These are phyloP conservation scores for Elymus sibiricus DNA, from an alignment of 176 grass and related monocot genomes.

Conservation along the genomic window DNA sequence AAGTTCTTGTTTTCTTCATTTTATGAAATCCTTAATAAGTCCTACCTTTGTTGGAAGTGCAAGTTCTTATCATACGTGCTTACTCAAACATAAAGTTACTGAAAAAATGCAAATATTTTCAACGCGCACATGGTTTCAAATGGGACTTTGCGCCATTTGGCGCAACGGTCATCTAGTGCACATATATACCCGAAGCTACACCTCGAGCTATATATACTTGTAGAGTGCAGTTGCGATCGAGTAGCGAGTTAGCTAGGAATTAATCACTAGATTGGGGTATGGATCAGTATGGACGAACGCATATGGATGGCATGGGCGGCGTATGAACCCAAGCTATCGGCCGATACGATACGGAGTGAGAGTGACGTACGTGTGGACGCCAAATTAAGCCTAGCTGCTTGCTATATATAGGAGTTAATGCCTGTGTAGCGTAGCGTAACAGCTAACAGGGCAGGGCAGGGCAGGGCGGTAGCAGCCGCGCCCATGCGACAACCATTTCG, in stretches of 20 bases:
- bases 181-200: too few species aligned
- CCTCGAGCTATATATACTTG: too few species aligned
- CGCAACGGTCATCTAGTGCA: too few species aligned
- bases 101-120: too few species aligned
- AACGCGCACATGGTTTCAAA: too few species aligned
- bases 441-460: too few species aligned
- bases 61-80: too few species aligned
- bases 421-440: not conserved
- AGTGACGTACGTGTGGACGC: not conserved
- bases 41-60: too few species aligned
- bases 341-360: conserved; percentile 1
- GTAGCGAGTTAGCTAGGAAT: not conserved
- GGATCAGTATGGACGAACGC: not conserved
- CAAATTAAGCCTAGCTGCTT: not conserved
- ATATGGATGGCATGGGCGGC: not conserved
- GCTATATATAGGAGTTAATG: not conserved
- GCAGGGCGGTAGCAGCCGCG: not conserved
- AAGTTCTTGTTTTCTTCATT: too few species aligned
- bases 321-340: conserved; percentile 7
- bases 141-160: too few species aligned
- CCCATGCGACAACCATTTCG: not conserved
- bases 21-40: too few species aligned
- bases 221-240: not conserved
- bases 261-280: not conserved
- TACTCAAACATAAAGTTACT: too few species aligned